Base-by-base conservation (phyloP, 352 stramenopile species). In the Pythium sp. region DNA sequence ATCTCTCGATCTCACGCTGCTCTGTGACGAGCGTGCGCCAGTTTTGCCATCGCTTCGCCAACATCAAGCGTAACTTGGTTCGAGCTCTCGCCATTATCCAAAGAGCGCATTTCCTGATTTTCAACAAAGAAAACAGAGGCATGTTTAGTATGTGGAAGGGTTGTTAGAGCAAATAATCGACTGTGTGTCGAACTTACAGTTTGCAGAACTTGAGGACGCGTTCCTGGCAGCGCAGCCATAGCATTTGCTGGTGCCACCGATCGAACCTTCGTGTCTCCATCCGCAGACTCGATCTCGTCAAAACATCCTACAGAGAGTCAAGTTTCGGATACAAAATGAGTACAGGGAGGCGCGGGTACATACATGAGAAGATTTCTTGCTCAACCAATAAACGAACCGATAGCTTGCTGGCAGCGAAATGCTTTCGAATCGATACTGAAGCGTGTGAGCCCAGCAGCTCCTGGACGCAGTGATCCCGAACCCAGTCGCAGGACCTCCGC, bases 381-480 rank as follows among this genome's bases (percentile, higher is more conserved):
- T 34, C 3, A 58, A 20, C 5, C 7, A 38, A 8, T 56, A n/a
- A 57, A 54, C 55, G 26, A 68, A 91, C 84, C 30, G 43, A 43
- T 4, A 92, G 55, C 12, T 86, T 86, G 36, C 74, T 63, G 0
- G 56, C 68, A 12, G 78, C 84, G 5, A 85, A 82, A 5, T 68
- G 63, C n/a, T 76, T 81, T 4, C 78, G 71, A 3, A 82, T 72
- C 12, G 22, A 26, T 5, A 41, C 57, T 58, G 58, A 86, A 14
- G 30, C 59, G 14, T 26, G 53, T 68, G 57, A 61, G 47, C 24
- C 63, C 2, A 77, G 26, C 32, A 90, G 59, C 22, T 87, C 79
- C 30, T 87, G 70, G 7, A 78, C 58, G 62, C 84, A 92, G 46
- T 89, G 69, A 22, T 81, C 74, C 46, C 75, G 80, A 5, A 85